Base-by-base conservation (phyloP, 495 filamentous ascomycete genomes). In the Lophiotrema nucula region DNA sequence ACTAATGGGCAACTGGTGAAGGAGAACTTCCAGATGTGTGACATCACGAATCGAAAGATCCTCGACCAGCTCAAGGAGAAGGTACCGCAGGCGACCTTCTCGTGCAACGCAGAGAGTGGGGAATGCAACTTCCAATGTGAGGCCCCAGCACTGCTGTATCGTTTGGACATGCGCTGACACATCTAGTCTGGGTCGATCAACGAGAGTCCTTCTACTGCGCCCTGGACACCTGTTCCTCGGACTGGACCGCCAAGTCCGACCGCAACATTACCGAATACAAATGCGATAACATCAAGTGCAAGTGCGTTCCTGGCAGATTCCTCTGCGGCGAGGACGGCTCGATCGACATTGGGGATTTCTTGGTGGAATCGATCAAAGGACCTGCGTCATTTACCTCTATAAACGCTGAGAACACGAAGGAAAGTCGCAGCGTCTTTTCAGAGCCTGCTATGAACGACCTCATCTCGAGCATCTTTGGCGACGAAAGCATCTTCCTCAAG, bases 11-110 rank as follows among this genome's bases (percentile, higher is more conserved):
- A 95, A 57, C 87, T 93, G 4, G 85, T 96, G 25, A 89, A 95
- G 64, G 83, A 96, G 70, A 98, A 97, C 70, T 90, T 88, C 70
- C 95, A 97, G 76, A 92, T 96, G 82, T 98, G 93, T 71, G 89
- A 95, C 76, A 92, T 98, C 61, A 97, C 92, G 41, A 98, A 97
- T 75, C 74, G 77, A 59, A 93, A 95, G 74, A 98, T 98, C 67
- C 72, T 93, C 25, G 84, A 92, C 50, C 83, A 92, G 73, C 78
- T 98, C 37, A 87, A 90, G 65, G 83, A 83, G 27, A 79, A 85
- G 67, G 88, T 88, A 37, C 92, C 93, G 0, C 89, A 98, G 69
- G 92, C 92, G 43, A 97, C 93, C 1, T 97, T 98, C 68, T 87
- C 85, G 28, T 98, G 93, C 69, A 80, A 91, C 62, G 85, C 79